Evolutionary conservation across 2,329 filamentous ascomycete species (phyloP), one percentile per base, ranked within the genome.

Genomic region (Fusarium devonianum): DNA sequence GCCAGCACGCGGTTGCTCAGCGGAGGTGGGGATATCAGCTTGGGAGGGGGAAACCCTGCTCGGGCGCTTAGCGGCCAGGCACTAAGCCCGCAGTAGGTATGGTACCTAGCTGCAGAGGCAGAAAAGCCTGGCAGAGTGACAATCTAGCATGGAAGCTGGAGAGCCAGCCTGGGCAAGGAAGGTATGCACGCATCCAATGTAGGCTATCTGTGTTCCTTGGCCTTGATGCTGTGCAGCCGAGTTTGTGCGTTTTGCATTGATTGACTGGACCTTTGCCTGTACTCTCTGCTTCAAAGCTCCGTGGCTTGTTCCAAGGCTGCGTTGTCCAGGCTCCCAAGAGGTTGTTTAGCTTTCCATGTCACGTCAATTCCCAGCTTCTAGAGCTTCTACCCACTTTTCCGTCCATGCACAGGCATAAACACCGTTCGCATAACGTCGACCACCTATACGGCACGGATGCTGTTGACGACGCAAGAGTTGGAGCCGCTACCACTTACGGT

Each of bases 1-100:
- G 26, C 32, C 44, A 33, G 54, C 49, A 48, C 49, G 63, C 56
- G 60, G 63, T 65, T 65, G 63, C 63, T 65, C 56, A 62, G 63
- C 45, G 58, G 56, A 65, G 60, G 63, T 65, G 63, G 63, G 30
- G 61, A 60, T 45, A 41, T 56, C 53, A 53, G 55, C 53, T 53
- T 63, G 50, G 50, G 56, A 47, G 58, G 55, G 58, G 49, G 58
- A 39, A 50, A 63, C 56, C 56, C 33, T 60, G 49, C 50, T 47
- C 42, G 45, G 60, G 62, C 62, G 62, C 62, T 62, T 65, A 64
- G 41, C 34, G 47, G 54, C 38, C 49, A 45, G 26, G 49, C 53
- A 39, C 35, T 53, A 47, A 38, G 23, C 22, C 12, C 33, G 28
- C 18, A 53, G 34, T 33, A 44, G 42, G 29, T 40, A 47, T 42